Percentiles rank a stretch among this genome's conserved stretches.
Evolutionary conservation across 768 basidiomycete species (phyloP).

Genomic region (Chiua virens): DNA sequence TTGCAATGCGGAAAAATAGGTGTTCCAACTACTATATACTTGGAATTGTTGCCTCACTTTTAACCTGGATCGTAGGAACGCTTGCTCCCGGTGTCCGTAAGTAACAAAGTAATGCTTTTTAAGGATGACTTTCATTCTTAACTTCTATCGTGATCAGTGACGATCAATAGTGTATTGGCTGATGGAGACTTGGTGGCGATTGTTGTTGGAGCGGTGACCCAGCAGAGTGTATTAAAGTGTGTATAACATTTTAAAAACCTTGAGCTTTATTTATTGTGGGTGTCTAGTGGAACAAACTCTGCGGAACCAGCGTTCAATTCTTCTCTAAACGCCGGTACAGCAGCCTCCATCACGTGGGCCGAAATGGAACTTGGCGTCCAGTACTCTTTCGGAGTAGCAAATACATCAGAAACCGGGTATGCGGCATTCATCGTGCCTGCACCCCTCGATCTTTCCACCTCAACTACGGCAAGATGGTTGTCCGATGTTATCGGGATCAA

Average conservation of each 20-base stretch:
- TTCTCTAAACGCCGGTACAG: conserved; percentile 6
- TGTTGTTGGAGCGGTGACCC: conserved; percentile 19
- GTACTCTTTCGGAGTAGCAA: conserved; percentile 20
- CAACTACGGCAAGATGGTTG: conserved; percentile 29
- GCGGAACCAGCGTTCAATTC: not conserved
- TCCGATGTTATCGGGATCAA: conserved; percentile 28
- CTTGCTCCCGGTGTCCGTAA: conserved; percentile 27
- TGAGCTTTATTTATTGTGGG: not conserved
- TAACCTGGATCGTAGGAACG: conserved; percentile 17
- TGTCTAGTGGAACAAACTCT: conserved; percentile 4
- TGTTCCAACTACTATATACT: conserved; percentile 26
- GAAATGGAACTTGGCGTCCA: conserved; percentile 26
- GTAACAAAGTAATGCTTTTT: conserved; percentile 3
- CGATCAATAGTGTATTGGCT: conserved; percentile 19
- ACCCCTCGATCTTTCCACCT: conserved; percentile 15
- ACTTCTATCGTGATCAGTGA: conserved; percentile 9
- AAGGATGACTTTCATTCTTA: not conserved
- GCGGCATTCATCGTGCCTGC: conserved; percentile 19
- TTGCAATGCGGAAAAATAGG: conserved; percentile 11
- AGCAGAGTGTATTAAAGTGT: conserved; percentile 28
- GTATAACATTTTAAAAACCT: not conserved
- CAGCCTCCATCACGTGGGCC: conserved; percentile 26
- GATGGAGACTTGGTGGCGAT: conserved; percentile 25
- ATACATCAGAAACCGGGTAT: conserved; percentile 14
- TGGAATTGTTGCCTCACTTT: conserved; percentile 16